A percentile compares a stretch with the other conserved stretches of the same genome.
Conservation (phyloP, 164 flowering plant species). For the Santalum album region DNA sequence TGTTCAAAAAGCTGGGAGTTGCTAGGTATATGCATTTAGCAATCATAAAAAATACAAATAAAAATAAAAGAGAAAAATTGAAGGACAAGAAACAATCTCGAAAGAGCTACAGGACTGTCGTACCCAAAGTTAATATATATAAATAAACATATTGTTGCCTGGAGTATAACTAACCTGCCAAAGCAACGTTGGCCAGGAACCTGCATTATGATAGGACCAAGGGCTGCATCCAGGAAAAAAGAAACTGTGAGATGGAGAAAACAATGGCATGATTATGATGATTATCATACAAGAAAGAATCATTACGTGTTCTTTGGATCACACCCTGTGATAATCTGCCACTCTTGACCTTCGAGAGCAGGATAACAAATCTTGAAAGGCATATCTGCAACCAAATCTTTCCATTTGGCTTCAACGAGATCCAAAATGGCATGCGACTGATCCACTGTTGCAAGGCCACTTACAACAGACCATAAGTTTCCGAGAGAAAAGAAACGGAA, state of each 20-base stretch:
- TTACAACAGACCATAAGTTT: conserved; percentile 29
- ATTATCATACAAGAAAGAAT: background rate
- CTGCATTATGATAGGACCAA: conserved; percentile 2
- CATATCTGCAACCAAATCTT: conserved; percentile 38
- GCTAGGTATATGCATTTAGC: too few species aligned
- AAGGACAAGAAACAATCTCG: too few species aligned
- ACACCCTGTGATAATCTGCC: conserved; percentile 41
- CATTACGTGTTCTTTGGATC: conserved; percentile 50
- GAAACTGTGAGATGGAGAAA: background rate
- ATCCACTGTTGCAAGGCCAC: conserved; percentile 23
- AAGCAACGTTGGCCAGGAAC: conserved; percentile 4
- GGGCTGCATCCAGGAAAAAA: conserved; percentile 1
- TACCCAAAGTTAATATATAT: too few species aligned
- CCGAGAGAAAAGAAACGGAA: conserved; percentile 39
- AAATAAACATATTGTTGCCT: background rate
- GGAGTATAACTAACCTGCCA: background rate
- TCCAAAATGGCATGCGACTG: conserved; percentile 39
- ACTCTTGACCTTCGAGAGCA: conserved; percentile 42
- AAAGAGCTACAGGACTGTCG: too few species aligned
- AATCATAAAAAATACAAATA: too few species aligned
- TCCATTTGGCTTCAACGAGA: conserved; percentile 40
- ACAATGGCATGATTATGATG: background rate
- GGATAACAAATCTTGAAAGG: conserved; percentile 42
- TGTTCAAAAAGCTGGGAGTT: too few species aligned
- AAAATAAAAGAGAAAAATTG: too few species aligned